phyloP scores from a whole-genome alignment of 2,329 filamentous ascomycete species.

The Zasmidium citrigriseum region DNA sequence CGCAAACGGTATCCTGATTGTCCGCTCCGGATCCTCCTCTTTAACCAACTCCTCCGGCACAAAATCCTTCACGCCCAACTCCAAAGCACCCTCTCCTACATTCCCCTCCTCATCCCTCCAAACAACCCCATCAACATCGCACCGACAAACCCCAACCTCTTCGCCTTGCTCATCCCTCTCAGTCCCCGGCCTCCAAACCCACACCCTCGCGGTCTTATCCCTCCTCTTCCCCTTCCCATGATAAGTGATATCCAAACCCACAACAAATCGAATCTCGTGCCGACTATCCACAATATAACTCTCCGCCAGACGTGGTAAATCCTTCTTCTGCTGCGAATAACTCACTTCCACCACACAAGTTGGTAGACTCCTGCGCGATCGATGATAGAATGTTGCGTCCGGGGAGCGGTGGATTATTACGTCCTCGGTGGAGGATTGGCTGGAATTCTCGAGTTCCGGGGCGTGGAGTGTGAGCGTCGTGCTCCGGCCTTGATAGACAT shows the following conservation, averaged over 20 bases:
- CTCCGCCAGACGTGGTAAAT: constrained; percentile 32
- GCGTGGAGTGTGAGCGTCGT: constrained; percentile 8
- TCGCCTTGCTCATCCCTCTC: constrained; percentile 24
- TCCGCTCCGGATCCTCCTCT: constrained; percentile 3
- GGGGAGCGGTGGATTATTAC: neutral
- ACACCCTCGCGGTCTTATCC: constrained; percentile 31
- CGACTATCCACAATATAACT: constrained; percentile 35
- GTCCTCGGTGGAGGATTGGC: constrained; percentile 8
- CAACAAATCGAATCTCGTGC: constrained; percentile 32
- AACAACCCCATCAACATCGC: constrained; percentile 10
- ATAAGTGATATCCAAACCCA: constrained; percentile 38
- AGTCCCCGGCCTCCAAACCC: constrained; percentile 32
- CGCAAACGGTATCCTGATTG: constrained; percentile 19
- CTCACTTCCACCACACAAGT: constrained; percentile 34
- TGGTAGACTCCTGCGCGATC: neutral
- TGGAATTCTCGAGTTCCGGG: constrained; percentile 11
- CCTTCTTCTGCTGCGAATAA: constrained; percentile 34
- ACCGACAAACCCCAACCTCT: constrained; percentile 20
- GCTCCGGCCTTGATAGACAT: constrained; percentile 12
- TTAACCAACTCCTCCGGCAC: constrained; percentile 11
- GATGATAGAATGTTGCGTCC: no score
- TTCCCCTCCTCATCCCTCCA: constrained; percentile 10
- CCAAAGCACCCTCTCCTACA: constrained; percentile 11
- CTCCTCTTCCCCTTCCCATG: neutral
- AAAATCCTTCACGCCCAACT: constrained; percentile 16